Conservation (phyloP, 1,139 yeast genomes). For the Hansenula sp. region DNA sequence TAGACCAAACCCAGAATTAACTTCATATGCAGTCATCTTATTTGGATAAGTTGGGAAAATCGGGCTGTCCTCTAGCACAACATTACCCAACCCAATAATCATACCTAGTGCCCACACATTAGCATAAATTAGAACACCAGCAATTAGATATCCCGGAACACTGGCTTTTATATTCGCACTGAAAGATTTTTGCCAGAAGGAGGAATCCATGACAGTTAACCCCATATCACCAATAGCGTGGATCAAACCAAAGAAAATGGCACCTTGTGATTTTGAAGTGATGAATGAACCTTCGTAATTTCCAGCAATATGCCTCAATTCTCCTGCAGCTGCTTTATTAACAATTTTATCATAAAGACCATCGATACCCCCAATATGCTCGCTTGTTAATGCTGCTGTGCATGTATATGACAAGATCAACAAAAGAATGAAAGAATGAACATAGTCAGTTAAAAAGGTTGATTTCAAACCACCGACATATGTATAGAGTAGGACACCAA, state of each 20-base stretch:
- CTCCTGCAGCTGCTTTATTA: slow-evolving; percentile 11
- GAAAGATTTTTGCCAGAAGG: slow-evolving; percentile 42
- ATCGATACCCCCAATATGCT: slow-evolving; percentile 30
- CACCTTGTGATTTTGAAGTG: slow-evolving; percentile 34
- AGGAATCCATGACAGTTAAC: slow-evolving; percentile 47
- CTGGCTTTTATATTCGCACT: slow-evolving; percentile 33
- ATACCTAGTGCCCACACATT: slow-evolving; percentile 31
- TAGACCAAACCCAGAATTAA: slow-evolving; percentile 32
- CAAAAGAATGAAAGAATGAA: slow-evolving; percentile 33
- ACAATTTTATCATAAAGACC: slow-evolving; percentile 27
- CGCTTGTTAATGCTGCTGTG: slow-evolving; percentile 28
- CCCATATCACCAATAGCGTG: slow-evolving; percentile 49
- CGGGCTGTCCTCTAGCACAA: slow-evolving; percentile 39
- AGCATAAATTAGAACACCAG: slow-evolving; percentile 31
- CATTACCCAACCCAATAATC: slow-evolving; percentile 45
- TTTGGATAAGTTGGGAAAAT: slow-evolving; percentile 47
- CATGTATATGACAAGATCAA: slow-evolving; percentile 28
- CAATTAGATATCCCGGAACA: slow-evolving; percentile 36
- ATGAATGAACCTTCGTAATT: slow-evolving; percentile 33
- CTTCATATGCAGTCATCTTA: slow-evolving; percentile 38
- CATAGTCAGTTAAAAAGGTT: slow-evolving; percentile 36
- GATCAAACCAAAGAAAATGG: slow-evolving; percentile 46
- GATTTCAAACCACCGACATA: slow-evolving; percentile 40
- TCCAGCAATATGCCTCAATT: slow-evolving; percentile 23
- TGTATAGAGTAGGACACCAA: slow-evolving; percentile 36